Percentiles rank a stretch among this genome's conserved stretches.
These are phyloP conservation scores for Oropetium thomaeum DNA, from an alignment of 176 grass and related monocot species.

Conservation along the genomic window DNA sequence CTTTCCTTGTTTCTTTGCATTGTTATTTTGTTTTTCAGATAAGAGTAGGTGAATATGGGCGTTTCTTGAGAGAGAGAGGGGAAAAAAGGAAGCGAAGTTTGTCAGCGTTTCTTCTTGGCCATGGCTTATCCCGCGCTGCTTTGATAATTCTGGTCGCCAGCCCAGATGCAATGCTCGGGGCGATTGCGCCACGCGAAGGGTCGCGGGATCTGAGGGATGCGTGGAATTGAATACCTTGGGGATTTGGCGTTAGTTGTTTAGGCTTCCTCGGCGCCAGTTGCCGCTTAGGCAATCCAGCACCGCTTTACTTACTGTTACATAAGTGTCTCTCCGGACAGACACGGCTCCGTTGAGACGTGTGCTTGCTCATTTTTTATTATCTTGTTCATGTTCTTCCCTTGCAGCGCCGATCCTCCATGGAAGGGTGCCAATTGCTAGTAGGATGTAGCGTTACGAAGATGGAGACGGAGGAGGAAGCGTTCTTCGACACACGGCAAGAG, in stretches of 20 bases:
- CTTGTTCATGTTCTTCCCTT: background rate
- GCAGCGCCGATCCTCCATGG: conserved; percentile 38
- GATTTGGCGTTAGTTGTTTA: conserved; percentile 44
- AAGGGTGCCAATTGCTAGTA: conserved; percentile 23
- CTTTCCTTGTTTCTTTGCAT: background rate
- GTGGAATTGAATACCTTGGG: conserved; percentile 34
- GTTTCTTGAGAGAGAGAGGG: background rate
- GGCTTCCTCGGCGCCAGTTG: conserved; percentile 31
- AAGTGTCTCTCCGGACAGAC: conserved; percentile 5
- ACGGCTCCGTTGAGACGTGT: conserved; percentile 32
- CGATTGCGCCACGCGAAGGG: background rate
- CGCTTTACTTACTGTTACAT: conserved; percentile 52
- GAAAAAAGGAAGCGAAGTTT: background rate
- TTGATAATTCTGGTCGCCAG: conserved; percentile 36
- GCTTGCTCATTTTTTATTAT: conserved; percentile 9
- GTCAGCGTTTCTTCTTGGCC: conserved; percentile 29
- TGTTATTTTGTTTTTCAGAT: background rate
- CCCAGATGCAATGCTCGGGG: conserved; percentile 48
- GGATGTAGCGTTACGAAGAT: conserved; percentile 16
- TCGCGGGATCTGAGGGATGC: conserved; percentile 44
- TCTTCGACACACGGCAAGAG: conserved; percentile 45
- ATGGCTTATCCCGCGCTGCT: conserved; percentile 4
- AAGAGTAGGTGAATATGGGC: conserved; percentile 24
- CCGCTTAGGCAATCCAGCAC: conserved; percentile 37
- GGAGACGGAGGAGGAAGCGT: conserved; percentile 38